Evolutionary conservation across 768 basidiomycete genomes (phyloP).

Genomic region (Serendipita indica): DNA sequence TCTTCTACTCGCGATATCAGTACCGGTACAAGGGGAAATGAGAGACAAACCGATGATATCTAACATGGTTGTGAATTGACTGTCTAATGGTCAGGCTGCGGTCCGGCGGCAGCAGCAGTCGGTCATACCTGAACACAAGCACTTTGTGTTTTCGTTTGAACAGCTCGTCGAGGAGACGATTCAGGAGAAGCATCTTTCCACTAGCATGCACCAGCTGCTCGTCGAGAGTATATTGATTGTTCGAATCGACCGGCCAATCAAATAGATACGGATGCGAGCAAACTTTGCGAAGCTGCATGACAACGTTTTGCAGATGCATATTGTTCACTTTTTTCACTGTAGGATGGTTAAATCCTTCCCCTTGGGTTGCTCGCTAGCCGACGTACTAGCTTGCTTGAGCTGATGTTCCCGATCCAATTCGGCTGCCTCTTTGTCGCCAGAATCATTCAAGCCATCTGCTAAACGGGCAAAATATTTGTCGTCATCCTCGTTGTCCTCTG

Average conservation of each 20-base stretch:
- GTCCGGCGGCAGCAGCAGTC: constrained; percentile 11
- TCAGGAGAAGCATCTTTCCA: constrained; percentile 96
- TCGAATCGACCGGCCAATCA: constrained; percentile 61
- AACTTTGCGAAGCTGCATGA: constrained; percentile 96
- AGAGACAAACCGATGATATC: constrained; percentile 74
- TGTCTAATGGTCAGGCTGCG: constrained; percentile 8
- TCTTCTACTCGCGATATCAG: constrained; percentile 53
- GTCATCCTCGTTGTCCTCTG: constrained; percentile 38
- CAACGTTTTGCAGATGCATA: constrained; percentile 82
- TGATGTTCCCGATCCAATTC: constrained; percentile 45
- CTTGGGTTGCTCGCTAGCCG: not conserved
- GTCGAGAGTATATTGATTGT: constrained; percentile 48
- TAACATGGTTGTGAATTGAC: constrained; percentile 93
- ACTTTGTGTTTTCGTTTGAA: constrained; percentile 74
- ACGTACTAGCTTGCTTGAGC: constrained; percentile 43
- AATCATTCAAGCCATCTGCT: constrained; percentile 31
- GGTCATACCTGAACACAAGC: constrained; percentile 50
- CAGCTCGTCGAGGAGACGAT: constrained; percentile 69
- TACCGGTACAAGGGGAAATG: not conserved
- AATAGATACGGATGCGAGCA: constrained; percentile 89
- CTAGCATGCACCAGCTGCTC: constrained; percentile 72
- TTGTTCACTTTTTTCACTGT: constrained; percentile 77
- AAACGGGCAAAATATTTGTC: constrained; percentile 51
- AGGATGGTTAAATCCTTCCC: not conserved
- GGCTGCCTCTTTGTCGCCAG: constrained; percentile 34